These are phyloP conservation scores for Panicum hallii DNA, from an alignment of 202 grass and related monocot species.

Conservation along the genomic window DNA sequence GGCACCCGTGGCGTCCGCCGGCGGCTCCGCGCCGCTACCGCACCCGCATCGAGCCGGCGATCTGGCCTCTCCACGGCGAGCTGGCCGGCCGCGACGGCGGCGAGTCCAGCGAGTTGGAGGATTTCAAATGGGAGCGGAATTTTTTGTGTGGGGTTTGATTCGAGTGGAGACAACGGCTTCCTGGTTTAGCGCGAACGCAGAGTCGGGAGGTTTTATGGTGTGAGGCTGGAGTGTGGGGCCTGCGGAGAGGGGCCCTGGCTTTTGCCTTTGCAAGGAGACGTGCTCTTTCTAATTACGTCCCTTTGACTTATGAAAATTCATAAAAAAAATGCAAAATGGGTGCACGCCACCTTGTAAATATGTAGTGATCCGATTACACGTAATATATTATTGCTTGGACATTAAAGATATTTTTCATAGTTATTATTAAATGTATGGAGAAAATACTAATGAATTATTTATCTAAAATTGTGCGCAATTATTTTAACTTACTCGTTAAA, in stretches of 20 bases:
- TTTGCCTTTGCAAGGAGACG: not conserved
- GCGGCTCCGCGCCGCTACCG: not conserved
- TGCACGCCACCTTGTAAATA: too few relatives aligned
- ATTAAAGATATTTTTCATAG: too few relatives aligned
- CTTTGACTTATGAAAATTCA: not conserved
- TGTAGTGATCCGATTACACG: too few relatives aligned
- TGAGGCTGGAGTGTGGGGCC: not conserved
- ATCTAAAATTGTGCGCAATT: too few relatives aligned
- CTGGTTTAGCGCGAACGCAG: not conserved
- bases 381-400: too few relatives aligned
- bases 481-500: too few relatives aligned
- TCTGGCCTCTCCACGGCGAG: not conserved
- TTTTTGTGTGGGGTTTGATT: not conserved
- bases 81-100: not conserved
- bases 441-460: too few relatives aligned
- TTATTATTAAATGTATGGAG: too few relatives aligned
- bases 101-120: not conserved
- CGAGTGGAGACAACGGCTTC: too few relatives aligned
- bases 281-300: too few relatives aligned
- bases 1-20: not conserved
- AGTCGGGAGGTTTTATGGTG: not conserved
- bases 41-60: not conserved
- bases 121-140: constrained; percentile 30
- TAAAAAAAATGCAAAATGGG: too few relatives aligned
- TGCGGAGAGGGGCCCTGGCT: not conserved